Percentiles rank a stretch among this genome's conserved stretches.
Conservation (phyloP, 345 rosid species). For the sweet orange (Citrus sinensis) region DNA sequence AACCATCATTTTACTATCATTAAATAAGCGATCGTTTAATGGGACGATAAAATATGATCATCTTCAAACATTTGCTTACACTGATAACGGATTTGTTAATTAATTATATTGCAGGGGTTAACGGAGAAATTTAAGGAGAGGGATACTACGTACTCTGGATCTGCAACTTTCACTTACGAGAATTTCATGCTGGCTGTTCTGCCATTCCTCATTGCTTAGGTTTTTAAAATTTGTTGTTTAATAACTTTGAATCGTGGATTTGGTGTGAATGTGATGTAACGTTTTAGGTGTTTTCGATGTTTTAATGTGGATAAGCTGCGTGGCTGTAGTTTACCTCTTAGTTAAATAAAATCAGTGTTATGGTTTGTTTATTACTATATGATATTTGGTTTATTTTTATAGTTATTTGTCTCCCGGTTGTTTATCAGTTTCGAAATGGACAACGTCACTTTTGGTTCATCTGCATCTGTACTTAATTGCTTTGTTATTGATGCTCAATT, state of each 20-base stretch:
- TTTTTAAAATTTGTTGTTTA: not conserved
- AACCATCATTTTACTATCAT: not conserved
- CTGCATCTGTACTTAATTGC: not conserved
- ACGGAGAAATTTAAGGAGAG: slow-evolving; percentile 91
- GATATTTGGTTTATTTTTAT: not conserved
- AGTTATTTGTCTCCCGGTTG: no score
- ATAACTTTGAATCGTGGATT: not conserved
- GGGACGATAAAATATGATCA: not conserved
- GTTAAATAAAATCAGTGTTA: not conserved
- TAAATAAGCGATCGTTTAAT: no score
- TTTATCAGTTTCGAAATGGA: not conserved
- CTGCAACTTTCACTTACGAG: slow-evolving; percentile 78
- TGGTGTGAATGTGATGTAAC: not conserved
- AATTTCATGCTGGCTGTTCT: slow-evolving; percentile 81
- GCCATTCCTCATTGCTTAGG: slow-evolving; percentile 80
- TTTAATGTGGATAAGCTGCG: not conserved
- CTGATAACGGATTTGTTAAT: not conserved
- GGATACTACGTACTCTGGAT: slow-evolving; percentile 63
- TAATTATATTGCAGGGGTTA: slow-evolving; percentile 54
- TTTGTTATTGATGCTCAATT: no score
- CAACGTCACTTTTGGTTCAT: not conserved
- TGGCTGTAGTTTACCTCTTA: not conserved
- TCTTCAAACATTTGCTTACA: not conserved
- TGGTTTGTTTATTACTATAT: not conserved
- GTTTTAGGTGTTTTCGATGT: not conserved